phyloP scores from a whole-genome alignment of 2,329 filamentous ascomycete species.

The Dactylellina parvicollis region DNA sequence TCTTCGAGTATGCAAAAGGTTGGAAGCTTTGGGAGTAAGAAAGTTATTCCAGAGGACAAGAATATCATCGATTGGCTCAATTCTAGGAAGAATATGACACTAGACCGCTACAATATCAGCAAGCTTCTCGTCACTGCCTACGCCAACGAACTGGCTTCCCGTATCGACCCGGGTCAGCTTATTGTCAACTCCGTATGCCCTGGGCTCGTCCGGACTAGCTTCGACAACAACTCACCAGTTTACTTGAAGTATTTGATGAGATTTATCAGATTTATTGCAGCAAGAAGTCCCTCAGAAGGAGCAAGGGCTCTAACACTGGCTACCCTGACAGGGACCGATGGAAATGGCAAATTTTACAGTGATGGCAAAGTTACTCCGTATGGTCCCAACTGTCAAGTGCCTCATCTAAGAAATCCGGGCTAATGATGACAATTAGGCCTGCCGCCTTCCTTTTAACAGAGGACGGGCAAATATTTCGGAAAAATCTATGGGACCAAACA shows the following conservation, averaged over 20 bases:
- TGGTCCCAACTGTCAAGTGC: conserved; percentile 19
- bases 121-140: conserved; percentile 57
- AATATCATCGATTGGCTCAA: conserved; percentile 52
- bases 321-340: conserved; percentile 55
- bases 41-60: conserved; percentile 1
- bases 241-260: conserved; percentile 49
- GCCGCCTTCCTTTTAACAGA: conserved; percentile 53
- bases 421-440: conserved; percentile 24
- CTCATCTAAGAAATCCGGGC: not conserved
- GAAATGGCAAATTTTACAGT: conserved; percentile 56
- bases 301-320: conserved; percentile 56
- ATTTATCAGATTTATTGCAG: conserved; percentile 40
- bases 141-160: conserved; percentile 56
- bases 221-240: conserved; percentile 55
- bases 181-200: conserved; percentile 59
- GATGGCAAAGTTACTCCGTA: conserved; percentile 57
- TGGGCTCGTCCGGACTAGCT: conserved; percentile 56
- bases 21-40: conserved; percentile 11
- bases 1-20: conserved; percentile 61
- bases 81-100: conserved; percentile 12
- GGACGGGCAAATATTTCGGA: conserved; percentile 55
- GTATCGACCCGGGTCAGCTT: conserved; percentile 54
- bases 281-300: conserved; percentile 53
- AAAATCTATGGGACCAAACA: conserved; percentile 57
- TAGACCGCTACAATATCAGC: conserved; percentile 32